These are phyloP conservation scores for Podila horticola DNA, from an alignment of 192 early-diverging fungal species.

Conservation along the genomic window DNA sequence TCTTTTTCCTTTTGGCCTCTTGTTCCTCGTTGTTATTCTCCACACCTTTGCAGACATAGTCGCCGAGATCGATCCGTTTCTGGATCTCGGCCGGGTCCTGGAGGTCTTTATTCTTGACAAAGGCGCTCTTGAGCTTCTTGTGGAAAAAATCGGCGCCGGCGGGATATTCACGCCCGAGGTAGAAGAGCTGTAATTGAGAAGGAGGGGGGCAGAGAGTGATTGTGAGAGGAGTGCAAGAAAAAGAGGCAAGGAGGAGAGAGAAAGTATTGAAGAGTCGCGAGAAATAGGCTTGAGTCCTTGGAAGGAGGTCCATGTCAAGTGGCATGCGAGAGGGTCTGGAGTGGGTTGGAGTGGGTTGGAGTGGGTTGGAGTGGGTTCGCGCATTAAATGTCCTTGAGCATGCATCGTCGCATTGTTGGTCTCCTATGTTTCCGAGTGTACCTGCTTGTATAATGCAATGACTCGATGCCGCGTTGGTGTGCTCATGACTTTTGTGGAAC, in stretches of 20 bases:
- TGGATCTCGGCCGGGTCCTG: slow-evolving; percentile 38
- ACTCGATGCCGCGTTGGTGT: slow-evolving; percentile 30
- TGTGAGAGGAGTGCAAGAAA: neutral
- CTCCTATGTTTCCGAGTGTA: neutral
- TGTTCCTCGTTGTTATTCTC: neutral
- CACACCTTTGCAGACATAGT: slow-evolving; percentile 49
- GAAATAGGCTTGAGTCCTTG: no score
- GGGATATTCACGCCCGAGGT: slow-evolving; percentile 44
- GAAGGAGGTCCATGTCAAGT: no score
- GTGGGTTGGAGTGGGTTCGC: no score
- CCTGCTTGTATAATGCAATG: slow-evolving; percentile 51
- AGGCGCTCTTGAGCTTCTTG: slow-evolving; percentile 34
- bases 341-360: no score
- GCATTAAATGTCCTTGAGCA: neutral
- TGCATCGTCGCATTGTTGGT: neutral
- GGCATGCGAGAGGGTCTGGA: no score
- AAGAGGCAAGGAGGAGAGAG: neutral
- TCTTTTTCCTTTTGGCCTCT: neutral
- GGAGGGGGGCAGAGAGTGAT: neutral
- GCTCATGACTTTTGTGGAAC: slow-evolving; percentile 15
- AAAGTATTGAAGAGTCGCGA: no score
- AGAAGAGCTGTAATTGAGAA: slow-evolving; percentile 14
- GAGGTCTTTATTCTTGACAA: slow-evolving; percentile 45
- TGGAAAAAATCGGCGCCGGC: slow-evolving; percentile 47
- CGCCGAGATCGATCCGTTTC: slow-evolving; percentile 48